Evolutionary conservation across 768 basidiomycete genomes (phyloP).

Genomic region (Russula virescens): DNA sequence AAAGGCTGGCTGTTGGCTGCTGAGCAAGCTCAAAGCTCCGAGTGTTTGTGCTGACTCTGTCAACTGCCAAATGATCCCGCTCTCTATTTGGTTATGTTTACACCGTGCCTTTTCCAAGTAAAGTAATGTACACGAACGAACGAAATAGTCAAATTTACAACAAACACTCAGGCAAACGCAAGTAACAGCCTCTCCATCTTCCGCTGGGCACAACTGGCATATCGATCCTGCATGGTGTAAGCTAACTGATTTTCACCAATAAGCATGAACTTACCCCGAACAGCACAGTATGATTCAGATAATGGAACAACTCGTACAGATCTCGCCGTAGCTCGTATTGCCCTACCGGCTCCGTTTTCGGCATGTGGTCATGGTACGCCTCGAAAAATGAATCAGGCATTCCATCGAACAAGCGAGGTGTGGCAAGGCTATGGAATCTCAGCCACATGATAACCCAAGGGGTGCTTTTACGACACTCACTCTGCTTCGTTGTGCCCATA

Average conservation of each 20-base stretch:
- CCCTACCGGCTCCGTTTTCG: constrained; percentile 58
- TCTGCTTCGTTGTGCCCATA: constrained; percentile 81
- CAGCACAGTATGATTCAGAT: constrained; percentile 72
- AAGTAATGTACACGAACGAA: neutral
- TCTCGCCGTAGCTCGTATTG: constrained; percentile 60
- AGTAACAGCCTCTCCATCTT: constrained; percentile 43
- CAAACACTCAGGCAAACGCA: constrained; percentile 25
- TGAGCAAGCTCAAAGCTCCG: neutral
- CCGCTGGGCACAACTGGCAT: constrained; percentile 47
- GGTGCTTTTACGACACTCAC: constrained; percentile 37
- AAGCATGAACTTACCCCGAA: constrained; percentile 53
- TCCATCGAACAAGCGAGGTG: constrained; percentile 76
- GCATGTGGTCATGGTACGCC: constrained; percentile 56
- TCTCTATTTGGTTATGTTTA: constrained; percentile 16
- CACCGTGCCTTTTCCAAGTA: neutral
- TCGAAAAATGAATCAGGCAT: constrained; percentile 58
- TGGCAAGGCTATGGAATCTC: constrained; percentile 49
- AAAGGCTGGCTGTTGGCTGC: neutral
- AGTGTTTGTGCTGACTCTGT: neutral
- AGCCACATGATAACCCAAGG: neutral
- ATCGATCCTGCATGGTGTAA: constrained; percentile 35
- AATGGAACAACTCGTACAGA: constrained; percentile 78
- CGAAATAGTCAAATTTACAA: neutral
- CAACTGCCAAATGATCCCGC: too few species aligned
- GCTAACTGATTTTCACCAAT: neutral